Conservation (phyloP, 2,329 filamentous ascomycete species). For the Botrytis medusae region DNA sequence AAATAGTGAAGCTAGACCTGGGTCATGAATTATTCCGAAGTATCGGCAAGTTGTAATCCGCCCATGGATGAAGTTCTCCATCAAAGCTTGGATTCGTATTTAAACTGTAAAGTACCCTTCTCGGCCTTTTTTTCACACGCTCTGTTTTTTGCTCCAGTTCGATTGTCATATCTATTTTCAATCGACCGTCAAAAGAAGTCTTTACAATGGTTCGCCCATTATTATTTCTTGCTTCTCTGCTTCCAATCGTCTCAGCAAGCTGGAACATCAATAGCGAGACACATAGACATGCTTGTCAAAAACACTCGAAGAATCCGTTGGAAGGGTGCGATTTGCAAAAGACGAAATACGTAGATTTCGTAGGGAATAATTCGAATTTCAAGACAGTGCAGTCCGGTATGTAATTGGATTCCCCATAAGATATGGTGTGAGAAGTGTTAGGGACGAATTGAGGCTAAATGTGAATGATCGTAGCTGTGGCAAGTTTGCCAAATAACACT, state of each 20-base stretch:
- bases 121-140: not conserved
- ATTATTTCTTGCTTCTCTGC: constrained; percentile 16
- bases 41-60: not conserved
- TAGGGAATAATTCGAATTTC: constrained; percentile 26
- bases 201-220: constrained; percentile 11
- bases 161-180: not conserved
- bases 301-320: constrained; percentile 28
- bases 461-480: constrained; percentile 27
- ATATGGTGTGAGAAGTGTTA: not conserved
- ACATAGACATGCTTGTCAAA: constrained; percentile 32
- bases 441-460: constrained; percentile 20
- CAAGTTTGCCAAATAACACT: constrained; percentile 34
- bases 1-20: not conserved
- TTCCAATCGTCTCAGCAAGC: constrained; percentile 21
- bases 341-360: constrained; percentile 31
- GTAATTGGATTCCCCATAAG: not conserved
- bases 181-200: not conserved
- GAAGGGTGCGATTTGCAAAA: constrained; percentile 31
- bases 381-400: constrained; percentile 36
- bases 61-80: not conserved
- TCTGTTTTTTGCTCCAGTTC: too few species aligned
- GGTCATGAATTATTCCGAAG: constrained; percentile 12
- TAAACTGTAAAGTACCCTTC: not conserved
- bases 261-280: constrained; percentile 33
- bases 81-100: not conserved